Evolutionary conservation across 495 filamentous ascomycete species (phyloP), one percentile per base, ranked within the genome.

Genomic region (Hypoxylon fragiforme): DNA sequence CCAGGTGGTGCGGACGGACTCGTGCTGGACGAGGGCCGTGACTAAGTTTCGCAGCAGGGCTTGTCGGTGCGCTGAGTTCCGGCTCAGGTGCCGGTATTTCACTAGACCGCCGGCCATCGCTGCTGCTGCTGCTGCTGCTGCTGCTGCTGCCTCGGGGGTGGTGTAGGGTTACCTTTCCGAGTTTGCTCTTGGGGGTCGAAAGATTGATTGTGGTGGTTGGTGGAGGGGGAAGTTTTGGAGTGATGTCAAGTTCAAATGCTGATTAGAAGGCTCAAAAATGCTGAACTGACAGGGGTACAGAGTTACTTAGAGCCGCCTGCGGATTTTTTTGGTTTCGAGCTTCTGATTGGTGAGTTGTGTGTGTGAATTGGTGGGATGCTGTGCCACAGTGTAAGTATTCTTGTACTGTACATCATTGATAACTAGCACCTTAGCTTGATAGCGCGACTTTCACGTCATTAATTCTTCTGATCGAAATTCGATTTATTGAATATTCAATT

Each of bases 11-110:
- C 83, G 84, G 76, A 98, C 95, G 44, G 87, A 82, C 74, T 98
- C 94, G 70, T 96, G 83, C 65, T 87, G 78, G 77, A 98, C 84
- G 48, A 98, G 87, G n/a, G 91, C 92, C 52, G 91, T 95, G 65
- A 97, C 90, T 36, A 98, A 80, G 73, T 97, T 97, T 58, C 94
- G 91, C 50, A 98, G 88, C 55, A 98, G 83, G 46, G 94, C 92
- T 73, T 92, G 83, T 66, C 94, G 84, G 67, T 97, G 94, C 22
- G 94, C 73, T 21, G 89, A 94, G 28, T 75, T 81, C 64, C 92
- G 91, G 72, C 81, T 81, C 30, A 98, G 78, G 71, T 92, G 87
- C 46, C 94, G 87, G 78, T 95, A 94, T 77, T 88, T 91, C 60
- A 85, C 77, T 51, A 80, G 77, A 51, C 88, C 90, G 62, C 91